phyloP scores from a whole-genome alignment of 1,284 basidiomycete genomes.

The Meripilus lineatus region DNA sequence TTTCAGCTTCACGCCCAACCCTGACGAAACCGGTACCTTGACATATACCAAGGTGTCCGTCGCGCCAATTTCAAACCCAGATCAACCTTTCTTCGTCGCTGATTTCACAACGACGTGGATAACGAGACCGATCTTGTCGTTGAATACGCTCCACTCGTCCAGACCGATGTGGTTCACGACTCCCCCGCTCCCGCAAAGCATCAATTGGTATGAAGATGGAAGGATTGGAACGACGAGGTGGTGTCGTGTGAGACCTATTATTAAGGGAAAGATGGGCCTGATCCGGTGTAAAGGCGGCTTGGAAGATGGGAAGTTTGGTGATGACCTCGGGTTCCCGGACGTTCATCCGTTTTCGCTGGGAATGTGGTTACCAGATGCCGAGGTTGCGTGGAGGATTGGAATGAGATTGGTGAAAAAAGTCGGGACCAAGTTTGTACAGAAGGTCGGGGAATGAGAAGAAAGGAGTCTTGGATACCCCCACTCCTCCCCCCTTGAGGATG shows the following conservation, averaged over 20 bases:
- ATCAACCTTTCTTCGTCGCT: constrained; percentile 9
- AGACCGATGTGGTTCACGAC: not conserved
- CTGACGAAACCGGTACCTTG: not conserved
- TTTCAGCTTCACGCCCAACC: constrained; percentile 11
- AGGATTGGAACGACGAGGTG: constrained; percentile 8
- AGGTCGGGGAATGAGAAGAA: no score
- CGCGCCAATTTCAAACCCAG: constrained; percentile 1
- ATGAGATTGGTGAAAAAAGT: no score
- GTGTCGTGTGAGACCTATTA: not conserved
- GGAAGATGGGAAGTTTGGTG: constrained; percentile 8
- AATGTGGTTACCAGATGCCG: constrained; percentile 11
- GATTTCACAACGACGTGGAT: constrained; percentile 8
- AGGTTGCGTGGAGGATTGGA: no score
- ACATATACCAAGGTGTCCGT: constrained; percentile 10
- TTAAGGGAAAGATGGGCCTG: constrained; percentile 11
- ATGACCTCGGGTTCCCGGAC: constrained; percentile 11
- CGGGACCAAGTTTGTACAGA: no score
- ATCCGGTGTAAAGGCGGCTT: constrained; percentile 9
- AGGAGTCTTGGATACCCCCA: no score
- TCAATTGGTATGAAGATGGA: constrained; percentile 10
- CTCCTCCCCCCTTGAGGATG: no score
- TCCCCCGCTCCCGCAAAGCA: constrained; percentile 12
- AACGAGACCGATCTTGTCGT: constrained; percentile 1
- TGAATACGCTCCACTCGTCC: constrained; percentile 2
- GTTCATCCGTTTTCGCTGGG: constrained; percentile 7